A percentile compares a stretch with the other conserved stretches of the same genome.
Evolutionary conservation across 2,329 filamentous ascomycete species (phyloP).

Genomic region (Pseudogymnoascus sp.): DNA sequence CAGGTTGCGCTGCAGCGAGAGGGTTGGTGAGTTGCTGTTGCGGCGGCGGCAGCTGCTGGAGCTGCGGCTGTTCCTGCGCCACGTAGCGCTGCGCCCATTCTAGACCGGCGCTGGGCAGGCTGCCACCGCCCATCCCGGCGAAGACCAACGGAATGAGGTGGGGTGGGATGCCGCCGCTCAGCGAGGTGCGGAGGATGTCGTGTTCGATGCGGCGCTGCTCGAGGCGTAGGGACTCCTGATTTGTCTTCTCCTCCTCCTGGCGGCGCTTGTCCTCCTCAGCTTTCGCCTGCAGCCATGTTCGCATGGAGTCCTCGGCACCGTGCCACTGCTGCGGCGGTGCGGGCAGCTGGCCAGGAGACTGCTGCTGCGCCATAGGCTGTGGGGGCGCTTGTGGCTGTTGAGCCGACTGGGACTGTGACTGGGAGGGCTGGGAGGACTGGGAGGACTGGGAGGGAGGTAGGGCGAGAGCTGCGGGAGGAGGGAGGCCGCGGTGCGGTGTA

Average conservation of each 20-base stretch:
- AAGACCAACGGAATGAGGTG: conserved; percentile 69
- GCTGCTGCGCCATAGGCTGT: conserved; percentile 29
- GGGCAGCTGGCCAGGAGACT: conserved; percentile 48
- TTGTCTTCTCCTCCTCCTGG: conserved; percentile 65
- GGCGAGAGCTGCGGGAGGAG: conserved; percentile 58
- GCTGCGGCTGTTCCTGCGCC: conserved; percentile 43
- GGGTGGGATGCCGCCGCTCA: conserved; percentile 63
- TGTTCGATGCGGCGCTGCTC: conserved; percentile 68
- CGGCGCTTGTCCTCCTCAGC: conserved; percentile 64
- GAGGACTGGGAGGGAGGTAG: conserved; percentile 59
- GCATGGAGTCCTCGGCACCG: conserved; percentile 62
- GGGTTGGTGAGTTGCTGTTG: conserved; percentile 27
- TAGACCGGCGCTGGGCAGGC: conserved; percentile 50
- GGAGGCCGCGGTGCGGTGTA: conserved; percentile 60
- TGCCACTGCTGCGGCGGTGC: conserved; percentile 58
- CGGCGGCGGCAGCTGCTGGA: conserved; percentile 34
- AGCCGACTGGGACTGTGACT: conserved; percentile 43
- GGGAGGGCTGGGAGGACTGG: conserved; percentile 58
- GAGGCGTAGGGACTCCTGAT: conserved; percentile 55
- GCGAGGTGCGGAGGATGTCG: conserved; percentile 61
- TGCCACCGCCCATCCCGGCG: conserved; percentile 59
- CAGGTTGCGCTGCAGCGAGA: conserved; percentile 23
- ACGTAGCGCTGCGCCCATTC: conserved; percentile 64
- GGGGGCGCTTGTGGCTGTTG: conserved; percentile 12
- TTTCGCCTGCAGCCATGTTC: conserved; percentile 61